Base-by-base conservation (phyloP, 306 rosid species). In the Trifolium dubium region DNA sequence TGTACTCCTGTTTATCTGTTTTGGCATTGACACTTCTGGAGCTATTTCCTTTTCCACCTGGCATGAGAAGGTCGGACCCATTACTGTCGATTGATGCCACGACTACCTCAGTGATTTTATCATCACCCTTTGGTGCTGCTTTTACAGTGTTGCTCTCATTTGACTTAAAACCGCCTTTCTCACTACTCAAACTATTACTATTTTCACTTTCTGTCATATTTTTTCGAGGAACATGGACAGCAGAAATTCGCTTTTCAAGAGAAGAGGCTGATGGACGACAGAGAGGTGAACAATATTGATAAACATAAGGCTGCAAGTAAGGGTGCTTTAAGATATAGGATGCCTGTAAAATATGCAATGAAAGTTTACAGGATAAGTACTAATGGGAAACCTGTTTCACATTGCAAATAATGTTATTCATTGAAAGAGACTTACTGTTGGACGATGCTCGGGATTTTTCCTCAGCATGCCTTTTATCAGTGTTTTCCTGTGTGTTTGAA, bases 391-490 rank as follows among this genome's bases (percentile, higher is more conserved):
- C 69, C 67, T 31, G 19, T 12, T 71, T n/a, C 18, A 78, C 40
- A 13, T 39, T 40, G 14, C 4, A 69, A 28, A 83, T 29, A 35
- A 78, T 43, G 23, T 47, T 56, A 66, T 11, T 53, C 44, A 53
- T 64, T 39, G 61, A 69, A 63, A 74, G 55, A 88, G 41, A 67
- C 92, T 86, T 85, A 93, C 98, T 67, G 86, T 85, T 31, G 97
- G 92, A 55, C 98, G 92, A 78, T 93, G 91, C 86, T 91, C 97
- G 12, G 98, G 98, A 53, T 77, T 93, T 86, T 93, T 93, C 67
- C 97, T 83, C 77, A 93, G 86, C 98, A 93, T 93, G 80, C 98
- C 89, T 80, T 91, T 93, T 79, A 93, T 91, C 76, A 93, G 93
- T 47, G 90, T 88, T 91, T 93, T 93, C 87, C 96, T 93, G 93